Percentiles rank a stretch among this genome's conserved stretches.
phyloP scores from a whole-genome alignment of 2,329 filamentous ascomycete species.

The Penicillium sp. region DNA sequence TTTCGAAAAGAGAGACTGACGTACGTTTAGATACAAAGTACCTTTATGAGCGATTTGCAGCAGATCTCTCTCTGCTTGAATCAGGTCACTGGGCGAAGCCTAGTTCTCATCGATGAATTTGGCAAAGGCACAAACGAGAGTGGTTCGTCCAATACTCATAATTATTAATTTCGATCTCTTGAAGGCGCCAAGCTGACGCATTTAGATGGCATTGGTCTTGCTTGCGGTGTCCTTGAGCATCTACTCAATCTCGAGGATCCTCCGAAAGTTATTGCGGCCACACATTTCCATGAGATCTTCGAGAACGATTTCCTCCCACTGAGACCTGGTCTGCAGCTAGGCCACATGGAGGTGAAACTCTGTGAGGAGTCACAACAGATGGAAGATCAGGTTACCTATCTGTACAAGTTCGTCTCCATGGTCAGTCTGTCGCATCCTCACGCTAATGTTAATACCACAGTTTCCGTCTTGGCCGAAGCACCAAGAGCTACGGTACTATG shows the following conservation, averaged over 20 bases:
- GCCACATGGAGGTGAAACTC: conserved; percentile 59
- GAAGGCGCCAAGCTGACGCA: not conserved
- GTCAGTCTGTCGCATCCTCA: not conserved
- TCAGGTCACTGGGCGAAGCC: conserved; percentile 71
- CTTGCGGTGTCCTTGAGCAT: conserved; percentile 62
- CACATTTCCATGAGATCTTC: conserved; percentile 62
- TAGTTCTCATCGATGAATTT: conserved; percentile 93
- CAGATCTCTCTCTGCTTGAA: conserved; percentile 78
- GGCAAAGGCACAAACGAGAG: conserved; percentile 67
- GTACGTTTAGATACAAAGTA: conserved; percentile 56
- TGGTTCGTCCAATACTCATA: conserved; percentile 35
- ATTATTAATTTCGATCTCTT: not conserved
- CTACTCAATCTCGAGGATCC: conserved; percentile 52
- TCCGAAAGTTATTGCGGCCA: conserved; percentile 64
- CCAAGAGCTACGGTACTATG: conserved; percentile 79
- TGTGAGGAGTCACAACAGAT: conserved; percentile 47
- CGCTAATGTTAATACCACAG: conserved; percentile 30
- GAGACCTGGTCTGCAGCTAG: conserved; percentile 53
- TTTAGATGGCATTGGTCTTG: conserved; percentile 64
- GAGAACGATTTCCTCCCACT: conserved; percentile 57
- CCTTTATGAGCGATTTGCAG: conserved; percentile 81
- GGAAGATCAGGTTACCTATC: conserved; percentile 60
- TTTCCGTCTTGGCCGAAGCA: conserved; percentile 65
- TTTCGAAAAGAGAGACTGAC: not conserved
- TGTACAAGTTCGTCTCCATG: conserved; percentile 63